phyloP scores from a whole-genome alignment of 2,329 filamentous ascomycete species.

The Fusarium mundagurra region DNA sequence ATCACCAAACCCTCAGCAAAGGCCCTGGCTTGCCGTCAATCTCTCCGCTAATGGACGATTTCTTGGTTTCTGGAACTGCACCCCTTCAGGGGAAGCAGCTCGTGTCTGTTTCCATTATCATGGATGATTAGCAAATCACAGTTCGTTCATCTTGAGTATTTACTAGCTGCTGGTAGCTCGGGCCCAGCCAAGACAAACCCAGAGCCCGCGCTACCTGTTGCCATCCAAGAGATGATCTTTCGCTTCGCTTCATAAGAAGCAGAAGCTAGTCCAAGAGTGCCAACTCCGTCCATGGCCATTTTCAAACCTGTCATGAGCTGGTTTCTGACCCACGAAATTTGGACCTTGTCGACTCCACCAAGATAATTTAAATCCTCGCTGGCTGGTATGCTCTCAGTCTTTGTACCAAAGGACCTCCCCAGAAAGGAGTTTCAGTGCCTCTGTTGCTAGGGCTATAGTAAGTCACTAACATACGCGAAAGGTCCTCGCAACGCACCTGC shows the following conservation, averaged over 20 bases:
- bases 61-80: background rate
- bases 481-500: slow-evolving; percentile 2
- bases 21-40: background rate
- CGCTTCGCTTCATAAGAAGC: slow-evolving; percentile 7
- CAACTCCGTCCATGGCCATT: slow-evolving; percentile 1
- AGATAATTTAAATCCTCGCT: slow-evolving; percentile 22
- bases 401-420: background rate
- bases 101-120: slow-evolving; percentile 1
- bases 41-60: background rate
- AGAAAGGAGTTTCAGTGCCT: slow-evolving; percentile 1
- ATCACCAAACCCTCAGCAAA: background rate
- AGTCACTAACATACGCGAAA: background rate
- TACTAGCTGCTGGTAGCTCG: slow-evolving; percentile 33
- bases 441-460: background rate
- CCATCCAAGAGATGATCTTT: slow-evolving; percentile 29
- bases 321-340: slow-evolving; percentile 27
- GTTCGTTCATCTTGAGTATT: slow-evolving; percentile 8
- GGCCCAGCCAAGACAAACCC: slow-evolving; percentile 32
- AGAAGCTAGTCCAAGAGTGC: slow-evolving; percentile 19
- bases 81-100: slow-evolving; percentile 14
- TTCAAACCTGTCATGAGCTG: slow-evolving; percentile 28
- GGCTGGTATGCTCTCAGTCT: slow-evolving; percentile 1
- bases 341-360: slow-evolving; percentile 26
- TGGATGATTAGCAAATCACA: slow-evolving; percentile 26
- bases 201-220: slow-evolving; percentile 16